phyloP scores from a whole-genome alignment of 371 early-diverging fungal species.

The Dipsacomyces acuminosporus region DNA sequence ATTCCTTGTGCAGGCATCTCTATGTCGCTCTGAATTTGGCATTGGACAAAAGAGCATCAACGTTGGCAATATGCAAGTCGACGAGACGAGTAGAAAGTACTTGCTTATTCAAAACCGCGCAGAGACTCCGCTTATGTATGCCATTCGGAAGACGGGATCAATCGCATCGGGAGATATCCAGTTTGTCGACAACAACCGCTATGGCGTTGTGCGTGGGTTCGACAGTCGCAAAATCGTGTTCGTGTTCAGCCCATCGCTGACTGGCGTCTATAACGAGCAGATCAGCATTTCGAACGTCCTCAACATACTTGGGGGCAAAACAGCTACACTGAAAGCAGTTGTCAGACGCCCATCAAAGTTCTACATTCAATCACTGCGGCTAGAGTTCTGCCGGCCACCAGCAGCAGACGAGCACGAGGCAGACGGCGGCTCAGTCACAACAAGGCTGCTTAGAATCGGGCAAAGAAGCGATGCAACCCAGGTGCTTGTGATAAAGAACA shows the following conservation, averaged over 20 bases:
- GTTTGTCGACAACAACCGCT: slow-evolving; percentile 56
- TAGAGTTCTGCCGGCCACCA: slow-evolving; percentile 69
- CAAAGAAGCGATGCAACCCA: slow-evolving; percentile 15
- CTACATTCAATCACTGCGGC: slow-evolving; percentile 63
- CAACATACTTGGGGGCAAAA: slow-evolving; percentile 78
- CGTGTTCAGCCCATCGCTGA: slow-evolving; percentile 83
- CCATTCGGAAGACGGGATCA: slow-evolving; percentile 91
- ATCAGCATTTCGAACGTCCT: slow-evolving; percentile 85
- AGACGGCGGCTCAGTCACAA: slow-evolving; percentile 54
- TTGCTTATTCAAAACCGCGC: slow-evolving; percentile 88
- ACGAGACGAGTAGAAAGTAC: slow-evolving; percentile 80
- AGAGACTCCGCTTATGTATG: slow-evolving; percentile 85
- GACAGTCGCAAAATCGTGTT: slow-evolving; percentile 91
- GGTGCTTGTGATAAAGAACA: slow-evolving; percentile 30
- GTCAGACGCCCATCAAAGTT: slow-evolving; percentile 89
- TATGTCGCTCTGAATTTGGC: slow-evolving; percentile 85
- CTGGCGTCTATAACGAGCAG: slow-evolving; percentile 85
- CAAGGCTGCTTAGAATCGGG: slow-evolving; percentile 43
- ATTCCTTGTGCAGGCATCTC: slow-evolving; percentile 77
- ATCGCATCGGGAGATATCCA: slow-evolving; percentile 90
- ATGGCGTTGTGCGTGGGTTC: slow-evolving; percentile 87
- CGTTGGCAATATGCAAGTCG: slow-evolving; percentile 86
- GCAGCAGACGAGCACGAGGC: not conserved
- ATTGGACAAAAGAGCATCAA: slow-evolving; percentile 95
- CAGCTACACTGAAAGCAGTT: slow-evolving; percentile 79